phyloP scores from a whole-genome alignment of 2,329 filamentous ascomycete genomes.

The Dactylellina sp. region DNA sequence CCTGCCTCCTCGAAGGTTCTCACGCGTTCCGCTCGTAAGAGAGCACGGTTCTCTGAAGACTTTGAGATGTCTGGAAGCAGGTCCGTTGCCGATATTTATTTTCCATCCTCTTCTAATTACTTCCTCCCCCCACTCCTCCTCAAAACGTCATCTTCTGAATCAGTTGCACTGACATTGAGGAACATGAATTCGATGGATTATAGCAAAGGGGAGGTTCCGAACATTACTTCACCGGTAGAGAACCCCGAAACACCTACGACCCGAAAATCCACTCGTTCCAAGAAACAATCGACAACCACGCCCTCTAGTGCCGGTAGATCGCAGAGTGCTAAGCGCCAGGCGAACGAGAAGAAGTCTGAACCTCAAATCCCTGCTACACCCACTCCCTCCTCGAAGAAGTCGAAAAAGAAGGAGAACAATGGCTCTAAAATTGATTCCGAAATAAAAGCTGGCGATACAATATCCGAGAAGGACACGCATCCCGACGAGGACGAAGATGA shows the following conservation, averaged over 20 bases:
- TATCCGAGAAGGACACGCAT: slow-evolving; percentile 53
- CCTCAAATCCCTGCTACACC: slow-evolving; percentile 40
- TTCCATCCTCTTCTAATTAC: no score
- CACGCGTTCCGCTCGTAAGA: slow-evolving; percentile 57
- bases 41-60: slow-evolving; percentile 55
- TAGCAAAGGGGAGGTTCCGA: slow-evolving; percentile 53
- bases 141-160: no score
- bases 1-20: slow-evolving; percentile 47
- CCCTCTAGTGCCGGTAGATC: slow-evolving; percentile 31
- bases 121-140: neutral
- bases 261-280: slow-evolving; percentile 51
- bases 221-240: slow-evolving; percentile 35
- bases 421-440: slow-evolving; percentile 34
- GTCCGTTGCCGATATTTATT: slow-evolving; percentile 11
- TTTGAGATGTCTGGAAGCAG: slow-evolving; percentile 57
- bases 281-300: slow-evolving; percentile 39
- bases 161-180: no score
- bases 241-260: slow-evolving; percentile 51
- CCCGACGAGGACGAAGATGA: slow-evolving; percentile 53
- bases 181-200: neutral
- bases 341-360: slow-evolving; percentile 51
- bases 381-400: slow-evolving; percentile 40
- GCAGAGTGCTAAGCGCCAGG: slow-evolving; percentile 43
- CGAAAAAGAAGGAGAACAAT: slow-evolving; percentile 54
- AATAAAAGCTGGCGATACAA: slow-evolving; percentile 60